Percentiles rank a stretch among this genome's conserved stretches.
phyloP scores from a whole-genome alignment of 2,329 filamentous ascomycete genomes.

The Allantophomopsis lycopodina region DNA sequence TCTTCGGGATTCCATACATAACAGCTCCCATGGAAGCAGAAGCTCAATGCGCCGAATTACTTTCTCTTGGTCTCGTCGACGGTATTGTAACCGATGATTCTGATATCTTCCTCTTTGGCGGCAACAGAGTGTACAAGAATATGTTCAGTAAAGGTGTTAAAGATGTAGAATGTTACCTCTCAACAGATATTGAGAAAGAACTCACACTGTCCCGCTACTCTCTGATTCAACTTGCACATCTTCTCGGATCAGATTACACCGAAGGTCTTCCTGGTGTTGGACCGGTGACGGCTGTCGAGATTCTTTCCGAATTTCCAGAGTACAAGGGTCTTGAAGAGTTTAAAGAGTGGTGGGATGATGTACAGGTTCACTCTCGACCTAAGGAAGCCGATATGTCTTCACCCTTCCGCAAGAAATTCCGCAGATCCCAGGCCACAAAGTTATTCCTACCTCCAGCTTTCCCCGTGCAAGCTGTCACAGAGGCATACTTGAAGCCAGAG shows the following conservation, averaged over 20 bases:
- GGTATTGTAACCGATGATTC: slow-evolving; percentile 97
- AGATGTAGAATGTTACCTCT: slow-evolving; percentile 90
- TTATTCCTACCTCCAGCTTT: slow-evolving; percentile 75
- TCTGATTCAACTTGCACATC: slow-evolving; percentile 78
- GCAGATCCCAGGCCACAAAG: slow-evolving; percentile 64
- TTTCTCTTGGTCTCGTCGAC: slow-evolving; percentile 76
- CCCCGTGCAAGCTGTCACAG: slow-evolving; percentile 62
- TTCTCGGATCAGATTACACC: slow-evolving; percentile 90
- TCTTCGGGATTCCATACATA: slow-evolving; percentile 92
- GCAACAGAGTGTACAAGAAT: slow-evolving; percentile 95
- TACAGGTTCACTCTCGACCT: slow-evolving; percentile 54
- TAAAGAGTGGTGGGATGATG: slow-evolving; percentile 72
- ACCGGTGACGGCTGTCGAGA: slow-evolving; percentile 87
- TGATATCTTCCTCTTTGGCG: slow-evolving; percentile 93
- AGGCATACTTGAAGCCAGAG: slow-evolving; percentile 76
- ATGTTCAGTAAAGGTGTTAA: slow-evolving; percentile 95
- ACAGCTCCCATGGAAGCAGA: slow-evolving; percentile 99
- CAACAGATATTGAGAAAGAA: slow-evolving; percentile 74
- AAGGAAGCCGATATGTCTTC: slow-evolving; percentile 45
- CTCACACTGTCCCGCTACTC: slow-evolving; percentile 76
- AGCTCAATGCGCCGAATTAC: slow-evolving; percentile 90
- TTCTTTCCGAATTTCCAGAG: slow-evolving; percentile 73
- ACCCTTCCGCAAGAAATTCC: slow-evolving; percentile 75
- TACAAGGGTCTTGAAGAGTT: slow-evolving; percentile 54
- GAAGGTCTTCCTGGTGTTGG: slow-evolving; percentile 84